Evolutionary conservation across 176 grass and related monocot species (phyloP).

Genomic region (Tuctoria greenei): DNA sequence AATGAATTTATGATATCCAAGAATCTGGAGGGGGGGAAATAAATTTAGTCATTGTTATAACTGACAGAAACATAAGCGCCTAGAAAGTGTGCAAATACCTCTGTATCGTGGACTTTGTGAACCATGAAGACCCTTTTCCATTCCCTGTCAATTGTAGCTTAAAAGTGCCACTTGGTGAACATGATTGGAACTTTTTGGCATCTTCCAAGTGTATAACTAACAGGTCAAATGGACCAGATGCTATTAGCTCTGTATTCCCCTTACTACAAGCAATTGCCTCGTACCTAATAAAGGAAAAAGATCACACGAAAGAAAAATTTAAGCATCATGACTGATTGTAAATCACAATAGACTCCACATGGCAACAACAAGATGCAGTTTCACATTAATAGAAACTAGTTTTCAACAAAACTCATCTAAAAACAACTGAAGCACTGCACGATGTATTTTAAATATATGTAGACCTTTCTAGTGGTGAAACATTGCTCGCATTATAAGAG

Average conservation of each 20-base stretch:
- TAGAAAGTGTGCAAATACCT: conserved; percentile 53
- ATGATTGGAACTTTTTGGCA: conserved; percentile 55
- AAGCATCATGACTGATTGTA: neutral
- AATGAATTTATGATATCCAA: conserved; percentile 66
- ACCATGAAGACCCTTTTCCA: conserved; percentile 61
- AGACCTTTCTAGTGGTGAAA: neutral
- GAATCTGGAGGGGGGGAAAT: conserved; percentile 51
- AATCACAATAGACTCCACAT: conserved; percentile 5
- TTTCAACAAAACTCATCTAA: neutral
- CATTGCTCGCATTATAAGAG: neutral
- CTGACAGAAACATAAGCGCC: conserved; percentile 8
- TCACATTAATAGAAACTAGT: neutral
- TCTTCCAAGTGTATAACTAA: conserved; percentile 72
- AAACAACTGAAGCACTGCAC: neutral
- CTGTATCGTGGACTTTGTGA: conserved; percentile 74
- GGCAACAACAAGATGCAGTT: neutral
- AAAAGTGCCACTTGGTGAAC: conserved; percentile 60
- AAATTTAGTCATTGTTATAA: conserved; percentile 29
- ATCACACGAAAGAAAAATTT: neutral
- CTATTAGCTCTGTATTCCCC: conserved; percentile 58
- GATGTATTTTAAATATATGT: neutral
- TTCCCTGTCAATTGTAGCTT: conserved; percentile 54
- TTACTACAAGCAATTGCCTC: conserved; percentile 66
- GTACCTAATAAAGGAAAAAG: conserved; percentile 51
- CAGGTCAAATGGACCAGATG: conserved; percentile 70